These are phyloP conservation scores for Monascus ruber DNA, from an alignment of 2,329 filamentous ascomycete genomes.

Conservation along the genomic window DNA sequence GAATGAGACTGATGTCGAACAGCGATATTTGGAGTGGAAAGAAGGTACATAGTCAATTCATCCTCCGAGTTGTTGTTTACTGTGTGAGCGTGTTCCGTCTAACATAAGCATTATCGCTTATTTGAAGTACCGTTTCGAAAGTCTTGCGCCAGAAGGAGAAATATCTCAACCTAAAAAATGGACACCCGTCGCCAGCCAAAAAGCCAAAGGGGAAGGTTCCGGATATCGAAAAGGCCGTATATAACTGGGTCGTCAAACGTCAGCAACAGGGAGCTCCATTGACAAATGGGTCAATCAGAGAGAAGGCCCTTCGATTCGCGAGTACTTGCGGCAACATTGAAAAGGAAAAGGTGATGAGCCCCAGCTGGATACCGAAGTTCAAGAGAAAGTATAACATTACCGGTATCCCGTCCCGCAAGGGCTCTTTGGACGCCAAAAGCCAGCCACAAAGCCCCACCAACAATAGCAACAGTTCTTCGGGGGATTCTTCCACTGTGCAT, in stretches of 20 bases:
- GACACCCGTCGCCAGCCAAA: constrained; percentile 67
- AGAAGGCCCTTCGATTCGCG: constrained; percentile 74
- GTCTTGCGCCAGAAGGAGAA: constrained; percentile 90
- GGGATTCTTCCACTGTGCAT: constrained; percentile 34
- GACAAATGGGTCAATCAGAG: constrained; percentile 69
- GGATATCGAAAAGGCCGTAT: constrained; percentile 82
- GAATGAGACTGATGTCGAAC: constrained; percentile 4
- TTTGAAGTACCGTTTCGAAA: constrained; percentile 86
- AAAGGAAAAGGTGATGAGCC: constrained; percentile 58
- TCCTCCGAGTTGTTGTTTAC: constrained; percentile 4
- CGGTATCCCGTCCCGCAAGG: constrained; percentile 43
- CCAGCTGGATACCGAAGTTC: constrained; percentile 86
- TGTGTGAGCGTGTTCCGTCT: constrained; percentile 3
- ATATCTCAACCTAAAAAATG: constrained; percentile 73
- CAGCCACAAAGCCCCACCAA: constrained; percentile 48
- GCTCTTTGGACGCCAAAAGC: constrained; percentile 42
- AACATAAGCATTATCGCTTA: constrained; percentile 4
- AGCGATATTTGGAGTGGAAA: constrained; percentile 88
- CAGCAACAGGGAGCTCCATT: constrained; percentile 63
- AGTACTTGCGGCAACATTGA: constrained; percentile 61
- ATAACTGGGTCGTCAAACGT: constrained; percentile 76
- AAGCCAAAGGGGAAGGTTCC: constrained; percentile 73
- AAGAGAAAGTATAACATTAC: constrained; percentile 70
- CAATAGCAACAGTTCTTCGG: too few species aligned
- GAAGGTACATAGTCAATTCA: constrained; percentile 58